Evolutionary conservation across 164 flowering plant species (phyloP).

Genomic region (Vitis cinerea): DNA sequence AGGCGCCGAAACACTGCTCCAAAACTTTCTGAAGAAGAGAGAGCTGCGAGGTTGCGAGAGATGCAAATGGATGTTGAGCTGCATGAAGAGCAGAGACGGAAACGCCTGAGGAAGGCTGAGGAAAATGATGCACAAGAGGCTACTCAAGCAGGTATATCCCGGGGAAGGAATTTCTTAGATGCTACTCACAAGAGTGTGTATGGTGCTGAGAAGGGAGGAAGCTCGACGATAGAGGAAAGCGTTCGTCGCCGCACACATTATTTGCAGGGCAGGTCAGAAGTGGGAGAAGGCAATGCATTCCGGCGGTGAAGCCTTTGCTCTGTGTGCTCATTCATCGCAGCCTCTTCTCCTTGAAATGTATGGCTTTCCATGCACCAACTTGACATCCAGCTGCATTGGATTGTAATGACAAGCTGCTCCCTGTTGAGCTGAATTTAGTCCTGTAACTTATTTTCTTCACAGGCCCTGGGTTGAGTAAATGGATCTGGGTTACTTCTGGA

Average conservation of each 20-base stretch:
- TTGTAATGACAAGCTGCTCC: no score
- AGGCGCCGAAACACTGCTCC: slow-evolving; percentile 38
- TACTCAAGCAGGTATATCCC: slow-evolving; percentile 13
- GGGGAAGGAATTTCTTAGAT: slow-evolving; percentile 66
- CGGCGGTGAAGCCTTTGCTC: slow-evolving; percentile 44
- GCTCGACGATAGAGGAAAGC: slow-evolving; percentile 87
- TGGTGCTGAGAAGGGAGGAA: slow-evolving; percentile 91
- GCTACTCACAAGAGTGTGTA: slow-evolving; percentile 68
- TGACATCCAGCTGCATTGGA: no score
- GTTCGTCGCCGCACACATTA: slow-evolving; percentile 78
- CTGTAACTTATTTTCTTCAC: no score
- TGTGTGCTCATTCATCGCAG: no score
- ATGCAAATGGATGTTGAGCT: slow-evolving; percentile 88
- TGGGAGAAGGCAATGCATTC: slow-evolving; percentile 70
- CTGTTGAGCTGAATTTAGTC: no score
- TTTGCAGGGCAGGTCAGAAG: slow-evolving; percentile 55
- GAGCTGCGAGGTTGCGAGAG: slow-evolving; percentile 80
- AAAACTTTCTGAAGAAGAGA: slow-evolving; percentile 83
- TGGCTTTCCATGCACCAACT: no score
- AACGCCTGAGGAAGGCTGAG: slow-evolving; percentile 77
- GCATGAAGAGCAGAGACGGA: slow-evolving; percentile 93
- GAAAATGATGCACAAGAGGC: slow-evolving; percentile 75
- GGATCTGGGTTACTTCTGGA: no score
- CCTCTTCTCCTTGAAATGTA: no score
- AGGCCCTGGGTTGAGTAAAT: no score